phyloP scores from a whole-genome alignment of 2,329 filamentous ascomycete species.

The Pestalotiopsis sp. region DNA sequence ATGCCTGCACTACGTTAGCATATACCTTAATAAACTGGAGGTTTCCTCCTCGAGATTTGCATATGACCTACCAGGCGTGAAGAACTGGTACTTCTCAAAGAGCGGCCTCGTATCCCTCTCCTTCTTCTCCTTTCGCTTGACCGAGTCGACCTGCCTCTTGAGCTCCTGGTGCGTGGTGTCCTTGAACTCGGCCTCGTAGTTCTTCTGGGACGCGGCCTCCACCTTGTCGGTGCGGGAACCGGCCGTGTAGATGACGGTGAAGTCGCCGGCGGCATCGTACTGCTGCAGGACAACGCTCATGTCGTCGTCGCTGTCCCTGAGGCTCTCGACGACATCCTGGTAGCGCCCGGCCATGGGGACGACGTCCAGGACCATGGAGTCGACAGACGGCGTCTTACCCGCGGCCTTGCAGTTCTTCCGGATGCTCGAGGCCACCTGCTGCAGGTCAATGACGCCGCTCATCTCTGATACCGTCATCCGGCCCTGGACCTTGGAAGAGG shows the following conservation, averaged over 20 bases:
- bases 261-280: conserved; percentile 47
- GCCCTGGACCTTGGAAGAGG: conserved; percentile 36
- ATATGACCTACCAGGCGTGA: conserved; percentile 74
- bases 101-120: conserved; percentile 54
- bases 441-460: conserved; percentile 48
- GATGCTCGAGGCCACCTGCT: conserved; percentile 47
- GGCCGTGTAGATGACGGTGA: conserved; percentile 78
- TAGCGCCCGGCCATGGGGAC: conserved; percentile 40
- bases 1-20: conserved; percentile 59
- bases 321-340: conserved; percentile 42
- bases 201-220: conserved; percentile 37
- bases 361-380: conserved; percentile 43
- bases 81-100: conserved; percentile 94
- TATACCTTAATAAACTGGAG: not conserved
- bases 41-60: not conserved
- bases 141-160: conserved; percentile 58
- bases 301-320: conserved; percentile 53
- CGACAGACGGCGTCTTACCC: conserved; percentile 39
- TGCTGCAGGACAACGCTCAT: conserved; percentile 51
- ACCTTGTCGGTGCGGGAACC: conserved; percentile 48
- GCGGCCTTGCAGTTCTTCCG: conserved; percentile 45
- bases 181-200: conserved; percentile 69
- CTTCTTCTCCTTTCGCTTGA: conserved; percentile 39
- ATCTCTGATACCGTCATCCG: conserved; percentile 59
- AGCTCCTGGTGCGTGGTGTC: conserved; percentile 71